phyloP scores from a whole-genome alignment of 1,284 basidiomycete genomes.

The Flammula alnicola region DNA sequence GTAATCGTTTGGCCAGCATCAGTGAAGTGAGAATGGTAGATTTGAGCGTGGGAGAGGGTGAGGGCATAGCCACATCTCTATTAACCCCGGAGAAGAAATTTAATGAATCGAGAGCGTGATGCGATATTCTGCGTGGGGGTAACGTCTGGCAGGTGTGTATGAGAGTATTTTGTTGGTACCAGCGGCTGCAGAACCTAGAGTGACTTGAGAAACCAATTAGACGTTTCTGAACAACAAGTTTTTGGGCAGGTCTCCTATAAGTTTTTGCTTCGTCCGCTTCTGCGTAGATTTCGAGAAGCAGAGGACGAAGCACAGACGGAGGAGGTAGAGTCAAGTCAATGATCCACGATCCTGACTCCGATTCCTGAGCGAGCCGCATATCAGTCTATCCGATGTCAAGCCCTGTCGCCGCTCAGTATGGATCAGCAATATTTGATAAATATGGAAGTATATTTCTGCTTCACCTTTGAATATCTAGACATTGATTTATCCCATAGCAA shows the following conservation, averaged over 20 bases:
- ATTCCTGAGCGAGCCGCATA: background rate
- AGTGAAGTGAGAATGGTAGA: slow-evolving; percentile 7
- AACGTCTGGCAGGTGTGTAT: slow-evolving; percentile 15
- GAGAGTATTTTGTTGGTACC: slow-evolving; percentile 9
- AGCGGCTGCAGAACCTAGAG: slow-evolving; percentile 3
- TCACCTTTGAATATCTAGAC: too few species aligned
- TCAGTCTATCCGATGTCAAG: background rate
- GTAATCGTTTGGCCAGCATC: slow-evolving; percentile 17
- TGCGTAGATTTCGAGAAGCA: slow-evolving; percentile 17
- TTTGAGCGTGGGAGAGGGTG: slow-evolving; percentile 17
- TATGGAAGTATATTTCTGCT: too few species aligned
- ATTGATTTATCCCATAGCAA: too few species aligned
- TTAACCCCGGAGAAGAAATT: slow-evolving; percentile 10
- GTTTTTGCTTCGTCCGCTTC: slow-evolving; percentile 10
- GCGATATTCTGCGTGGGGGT: slow-evolving; percentile 12
- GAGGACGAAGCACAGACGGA: background rate
- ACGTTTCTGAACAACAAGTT: slow-evolving; percentile 2
- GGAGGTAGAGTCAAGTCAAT: background rate
- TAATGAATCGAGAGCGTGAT: slow-evolving; percentile 10
- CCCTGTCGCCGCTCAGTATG: background rate
- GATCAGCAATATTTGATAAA: too few species aligned
- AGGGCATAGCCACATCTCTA: slow-evolving; percentile 17
- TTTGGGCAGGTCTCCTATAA: background rate
- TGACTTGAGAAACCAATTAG: slow-evolving; percentile 10
- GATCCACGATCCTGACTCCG: too few species aligned